These are phyloP conservation scores for Spinacia oleracea DNA, from an alignment of 179 eudicot species.

Conservation along the genomic window DNA sequence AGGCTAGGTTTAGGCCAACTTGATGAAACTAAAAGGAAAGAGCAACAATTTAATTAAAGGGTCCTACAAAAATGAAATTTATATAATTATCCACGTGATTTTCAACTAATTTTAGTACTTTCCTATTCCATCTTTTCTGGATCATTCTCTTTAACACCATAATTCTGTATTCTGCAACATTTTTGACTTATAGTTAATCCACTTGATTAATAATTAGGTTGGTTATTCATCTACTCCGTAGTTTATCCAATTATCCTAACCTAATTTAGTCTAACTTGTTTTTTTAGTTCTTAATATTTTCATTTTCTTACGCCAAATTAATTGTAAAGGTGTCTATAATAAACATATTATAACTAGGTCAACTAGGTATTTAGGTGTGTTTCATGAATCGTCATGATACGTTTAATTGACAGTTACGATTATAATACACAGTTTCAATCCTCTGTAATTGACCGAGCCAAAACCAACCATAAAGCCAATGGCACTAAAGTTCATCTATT, in stretches of 20 bases:
- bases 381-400: too few relatives aligned
- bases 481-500: too few relatives aligned
- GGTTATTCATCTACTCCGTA: constrained; percentile 8
- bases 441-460: too few relatives aligned
- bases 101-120: constrained; percentile 9
- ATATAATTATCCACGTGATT: constrained; percentile 18
- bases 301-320: background rate
- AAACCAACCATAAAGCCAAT: too few relatives aligned
- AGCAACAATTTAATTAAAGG: background rate
- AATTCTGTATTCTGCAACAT: background rate
- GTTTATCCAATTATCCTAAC: background rate
- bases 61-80: background rate
- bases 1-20: constrained; percentile 14
- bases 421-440: too few relatives aligned
- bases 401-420: too few relatives aligned
- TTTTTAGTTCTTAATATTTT: background rate
- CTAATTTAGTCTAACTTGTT: background rate
- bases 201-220: constrained; percentile 14
- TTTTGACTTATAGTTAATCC: constrained; percentile 12
- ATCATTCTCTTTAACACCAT: background rate
- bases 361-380: too few relatives aligned
- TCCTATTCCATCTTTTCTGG: constrained; percentile 4
- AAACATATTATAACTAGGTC: background rate
- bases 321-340: background rate
- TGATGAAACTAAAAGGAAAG: background rate